Evolutionary conservation across 2,329 filamentous ascomycete genomes (phyloP).

Genomic region (Orbilia brochopaga): DNA sequence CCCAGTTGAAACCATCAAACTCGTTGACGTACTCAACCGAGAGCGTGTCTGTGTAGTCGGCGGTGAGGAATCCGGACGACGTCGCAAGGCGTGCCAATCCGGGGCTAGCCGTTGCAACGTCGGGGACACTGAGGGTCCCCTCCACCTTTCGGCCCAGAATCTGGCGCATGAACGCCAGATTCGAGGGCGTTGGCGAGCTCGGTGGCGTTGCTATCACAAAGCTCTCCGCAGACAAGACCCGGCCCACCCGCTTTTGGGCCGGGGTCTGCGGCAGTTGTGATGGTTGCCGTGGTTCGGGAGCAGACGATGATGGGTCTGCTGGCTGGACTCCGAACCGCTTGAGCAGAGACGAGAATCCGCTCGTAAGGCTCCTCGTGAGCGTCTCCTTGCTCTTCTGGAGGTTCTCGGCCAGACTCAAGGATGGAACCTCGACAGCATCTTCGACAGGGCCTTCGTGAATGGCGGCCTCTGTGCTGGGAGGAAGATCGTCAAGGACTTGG

Average conservation of each 20-base stretch:
- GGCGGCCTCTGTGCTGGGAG: constrained; percentile 8
- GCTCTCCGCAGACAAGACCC: constrained; percentile 27
- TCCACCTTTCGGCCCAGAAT: constrained; percentile 46
- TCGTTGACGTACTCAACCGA: constrained; percentile 20
- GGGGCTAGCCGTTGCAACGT: constrained; percentile 18
- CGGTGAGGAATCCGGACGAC: constrained; percentile 35
- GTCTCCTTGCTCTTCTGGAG: constrained; percentile 20
- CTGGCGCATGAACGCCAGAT: constrained; percentile 26
- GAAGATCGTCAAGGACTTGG: constrained; percentile 16
- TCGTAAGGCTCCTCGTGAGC: constrained; percentile 22
- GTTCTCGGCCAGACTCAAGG: constrained; percentile 14
- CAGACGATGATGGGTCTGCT: constrained; percentile 15
- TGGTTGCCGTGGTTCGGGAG: constrained; percentile 8
- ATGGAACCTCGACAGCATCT: constrained; percentile 12
- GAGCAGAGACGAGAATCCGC: constrained; percentile 28
- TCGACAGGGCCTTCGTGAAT: constrained; percentile 9
- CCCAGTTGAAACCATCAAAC: constrained; percentile 35
- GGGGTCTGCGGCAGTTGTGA: constrained; percentile 14
- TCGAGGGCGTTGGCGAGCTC: constrained; percentile 37
- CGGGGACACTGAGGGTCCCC: constrained; percentile 28
- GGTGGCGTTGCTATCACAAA: constrained; percentile 17
- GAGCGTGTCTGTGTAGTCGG: constrained; percentile 28
- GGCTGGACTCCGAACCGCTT: constrained; percentile 35
- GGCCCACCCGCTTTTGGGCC: constrained; percentile 12
- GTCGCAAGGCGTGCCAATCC: constrained; percentile 32